Evolutionary conservation across 2,329 filamentous ascomycete species (phyloP), one percentile per base, ranked within the genome.

Genomic region (Huntiella abstrusa): DNA sequence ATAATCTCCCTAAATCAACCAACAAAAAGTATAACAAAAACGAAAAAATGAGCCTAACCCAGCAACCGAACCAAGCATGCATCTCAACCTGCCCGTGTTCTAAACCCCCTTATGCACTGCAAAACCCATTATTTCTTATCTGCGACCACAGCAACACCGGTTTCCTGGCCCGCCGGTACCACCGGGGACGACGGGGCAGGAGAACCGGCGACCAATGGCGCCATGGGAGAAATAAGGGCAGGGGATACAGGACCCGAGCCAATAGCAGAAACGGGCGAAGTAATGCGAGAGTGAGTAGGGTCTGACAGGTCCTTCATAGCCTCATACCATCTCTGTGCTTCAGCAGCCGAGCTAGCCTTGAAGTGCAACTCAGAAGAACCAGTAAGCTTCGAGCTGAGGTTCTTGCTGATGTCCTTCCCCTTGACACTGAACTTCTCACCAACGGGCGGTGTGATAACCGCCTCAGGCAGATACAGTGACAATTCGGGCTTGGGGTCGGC

Each of bases 361-460:
- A 95, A 95, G 28, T 71, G 66, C 34, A 92, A 69, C 62, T 96
- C 88, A 36, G 84, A 77, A 19, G 65, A 75, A 53, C 87, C 83
- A 41, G 80, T 75, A 53, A 95, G 73, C 58, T 85, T 88, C 65
- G 79, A 81, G 56, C 80, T 78, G 52, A 95, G 64, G 52, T 80
- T 82, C 58, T 83, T 82, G 56, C 79, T 80, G 48, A 80, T 75
- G 59, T 98, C 87, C 63, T 96, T 96, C 61, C 91, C 91, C 67
- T 94, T 94, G 61, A 98, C 71, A 57, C 77, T 84, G 70, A 98
- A 96, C 63, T 93, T 95, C 50, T 80, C 73, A 46, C 82, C 86
- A 53, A 70, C 77, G 10, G 73, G 72, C 1, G 64, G 57, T 49
- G 86, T 84, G 48, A 96, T 73, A 40, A 79, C 63, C 55, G 88